Percentiles rank a stretch among this genome's conserved stretches.
phyloP scores from a whole-genome alignment of 345 rosid genomes.

The Lepidium africanum region DNA sequence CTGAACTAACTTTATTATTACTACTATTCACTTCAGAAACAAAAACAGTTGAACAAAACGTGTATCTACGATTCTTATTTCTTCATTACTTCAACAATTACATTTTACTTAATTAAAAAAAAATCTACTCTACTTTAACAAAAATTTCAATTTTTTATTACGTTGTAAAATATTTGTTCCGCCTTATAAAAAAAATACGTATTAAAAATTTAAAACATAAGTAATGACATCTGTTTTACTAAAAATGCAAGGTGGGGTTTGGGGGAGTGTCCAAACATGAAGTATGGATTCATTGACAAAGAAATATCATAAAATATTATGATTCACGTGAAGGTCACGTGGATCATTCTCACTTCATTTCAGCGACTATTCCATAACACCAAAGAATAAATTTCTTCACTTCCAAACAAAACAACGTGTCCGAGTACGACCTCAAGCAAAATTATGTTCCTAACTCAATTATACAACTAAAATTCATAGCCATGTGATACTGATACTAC shows the following conservation, averaged over 20 bases:
- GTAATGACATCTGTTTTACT: too few species aligned
- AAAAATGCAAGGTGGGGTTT: not conserved
- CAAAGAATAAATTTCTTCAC: not conserved
- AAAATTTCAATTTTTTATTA: too few species aligned
- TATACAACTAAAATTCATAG: not conserved
- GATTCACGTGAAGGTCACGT: slow-evolving; percentile 22
- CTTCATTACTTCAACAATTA: not conserved
- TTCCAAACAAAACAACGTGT: slow-evolving; percentile 14
- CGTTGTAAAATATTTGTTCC: not conserved
- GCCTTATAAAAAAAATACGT: not conserved
- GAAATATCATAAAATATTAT: slow-evolving; percentile 1
- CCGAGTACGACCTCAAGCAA: slow-evolving; percentile 21
- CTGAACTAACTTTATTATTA: not conserved
- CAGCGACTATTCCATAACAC: slow-evolving; percentile 3
- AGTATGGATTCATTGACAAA: slow-evolving; percentile 18
- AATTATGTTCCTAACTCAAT: slow-evolving; percentile 12
- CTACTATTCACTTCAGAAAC: not conserved
- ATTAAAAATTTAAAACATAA: too few species aligned
- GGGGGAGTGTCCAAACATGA: too few species aligned
- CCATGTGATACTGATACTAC: slow-evolving; percentile 24
- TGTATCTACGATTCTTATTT: not conserved
- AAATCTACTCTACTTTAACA: too few species aligned
- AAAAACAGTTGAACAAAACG: not conserved
- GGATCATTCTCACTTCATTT: slow-evolving; percentile 1
- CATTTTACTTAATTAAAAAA: too few species aligned